Percentiles rank a stretch among this genome's conserved stretches.
Evolutionary conservation across 2,329 filamentous ascomycete species (phyloP).

Genomic region (Paecilomyces sp.): DNA sequence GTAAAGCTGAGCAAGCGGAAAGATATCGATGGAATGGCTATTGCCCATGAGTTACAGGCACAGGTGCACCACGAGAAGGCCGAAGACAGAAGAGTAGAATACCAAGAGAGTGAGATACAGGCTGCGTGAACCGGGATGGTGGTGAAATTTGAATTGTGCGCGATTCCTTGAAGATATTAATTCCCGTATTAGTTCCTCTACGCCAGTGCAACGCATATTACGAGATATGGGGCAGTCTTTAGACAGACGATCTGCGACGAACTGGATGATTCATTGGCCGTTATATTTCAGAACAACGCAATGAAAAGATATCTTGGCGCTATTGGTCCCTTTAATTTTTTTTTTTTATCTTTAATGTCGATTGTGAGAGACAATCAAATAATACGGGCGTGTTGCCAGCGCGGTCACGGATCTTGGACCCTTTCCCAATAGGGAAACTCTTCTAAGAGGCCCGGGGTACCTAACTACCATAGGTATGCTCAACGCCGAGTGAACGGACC

Average conservation of each 20-base stretch:
- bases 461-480: neutral
- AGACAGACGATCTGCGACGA: neutral
- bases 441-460: neutral
- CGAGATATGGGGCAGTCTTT: neutral
- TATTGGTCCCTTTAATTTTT: neutral
- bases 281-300: neutral
- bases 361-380: neutral
- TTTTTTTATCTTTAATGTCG: neutral
- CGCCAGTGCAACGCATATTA: neutral
- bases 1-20: constrained; percentile 8
- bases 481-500: neutral
- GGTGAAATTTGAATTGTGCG: neutral
- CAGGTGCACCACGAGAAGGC: constrained; percentile 7
- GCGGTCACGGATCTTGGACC: neutral
- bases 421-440: neutral
- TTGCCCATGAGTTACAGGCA: constrained; percentile 6
- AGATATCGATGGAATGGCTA: constrained; percentile 6
- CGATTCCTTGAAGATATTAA: neutral
- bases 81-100: constrained; percentile 3
- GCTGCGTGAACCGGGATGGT: neutral
- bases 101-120: neutral
- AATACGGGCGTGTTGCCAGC: neutral
- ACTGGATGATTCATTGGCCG: neutral
- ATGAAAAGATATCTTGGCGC: neutral
- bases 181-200: too few relatives aligned